Evolutionary conservation across 176 grass and related monocot species (phyloP).

Genomic region (Ensete ventricosum): DNA sequence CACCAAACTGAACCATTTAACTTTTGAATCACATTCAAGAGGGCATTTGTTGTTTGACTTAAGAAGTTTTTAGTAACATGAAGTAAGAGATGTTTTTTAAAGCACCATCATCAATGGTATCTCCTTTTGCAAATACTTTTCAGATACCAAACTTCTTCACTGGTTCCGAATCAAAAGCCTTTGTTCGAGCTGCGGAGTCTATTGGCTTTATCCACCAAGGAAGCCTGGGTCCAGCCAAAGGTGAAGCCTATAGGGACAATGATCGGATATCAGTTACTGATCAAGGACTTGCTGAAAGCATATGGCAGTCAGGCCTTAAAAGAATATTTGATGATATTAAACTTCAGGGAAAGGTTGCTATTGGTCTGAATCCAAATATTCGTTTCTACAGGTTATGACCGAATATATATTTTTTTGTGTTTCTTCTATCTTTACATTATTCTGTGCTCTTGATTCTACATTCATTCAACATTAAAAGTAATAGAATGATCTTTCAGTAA

Average conservation of each 20-base stretch:
- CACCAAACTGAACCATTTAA: not conserved
- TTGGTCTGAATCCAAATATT: slow-evolving; percentile 79
- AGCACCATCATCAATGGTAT: not conserved
- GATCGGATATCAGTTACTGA: slow-evolving; percentile 77
- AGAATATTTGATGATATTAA: slow-evolving; percentile 57
- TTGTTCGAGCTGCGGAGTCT: slow-evolving; percentile 51
- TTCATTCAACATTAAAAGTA: not conserved
- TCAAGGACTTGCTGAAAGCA: slow-evolving; percentile 53
- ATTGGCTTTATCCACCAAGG: slow-evolving; percentile 78
- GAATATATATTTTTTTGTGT: not conserved
- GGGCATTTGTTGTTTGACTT: not conserved
- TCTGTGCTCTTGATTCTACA: not conserved
- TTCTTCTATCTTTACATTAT: not conserved
- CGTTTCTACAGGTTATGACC: slow-evolving; percentile 72
- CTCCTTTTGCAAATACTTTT: slow-evolving; percentile 8
- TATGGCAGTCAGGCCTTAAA: slow-evolving; percentile 86
- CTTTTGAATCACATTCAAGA: not conserved
- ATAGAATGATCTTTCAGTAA: not conserved
- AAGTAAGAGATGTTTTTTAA: not conserved
- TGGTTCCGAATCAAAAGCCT: slow-evolving; percentile 56
- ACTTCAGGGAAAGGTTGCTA: slow-evolving; percentile 48
- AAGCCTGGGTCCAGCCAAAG: slow-evolving; percentile 69
- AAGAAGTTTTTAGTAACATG: not conserved
- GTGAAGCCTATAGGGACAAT: slow-evolving; percentile 85
- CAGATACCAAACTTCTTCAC: slow-evolving; percentile 72